Conservation (phyloP, 2,329 filamentous ascomycete genomes). For the Akanthomyces lecanii region DNA sequence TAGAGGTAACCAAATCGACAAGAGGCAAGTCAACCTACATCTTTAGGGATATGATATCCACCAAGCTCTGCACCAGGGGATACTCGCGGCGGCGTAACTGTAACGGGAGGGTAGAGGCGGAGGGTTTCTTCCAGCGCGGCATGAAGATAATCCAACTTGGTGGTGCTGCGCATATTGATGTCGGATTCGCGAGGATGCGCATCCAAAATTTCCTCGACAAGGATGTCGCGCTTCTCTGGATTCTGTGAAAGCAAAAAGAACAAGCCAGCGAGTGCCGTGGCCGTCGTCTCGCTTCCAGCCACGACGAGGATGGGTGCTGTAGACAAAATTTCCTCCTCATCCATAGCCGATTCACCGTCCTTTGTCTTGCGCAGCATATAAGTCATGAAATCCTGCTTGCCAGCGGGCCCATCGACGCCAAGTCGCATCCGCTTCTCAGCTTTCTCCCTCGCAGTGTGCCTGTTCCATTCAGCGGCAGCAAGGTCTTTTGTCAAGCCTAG, state of each 20-base stretch:
- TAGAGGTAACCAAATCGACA: too few species aligned
- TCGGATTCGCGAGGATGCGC: conserved; percentile 33
- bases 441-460: conserved; percentile 23
- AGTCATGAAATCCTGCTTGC: conserved; percentile 22
- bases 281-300: conserved; percentile 33
- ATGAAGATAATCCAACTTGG: conserved; percentile 32
- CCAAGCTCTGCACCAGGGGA: conserved; percentile 32
- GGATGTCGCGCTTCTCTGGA: conserved; percentile 26
- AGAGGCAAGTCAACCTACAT: conserved; percentile 25
- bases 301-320: conserved; percentile 24
- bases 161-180: conserved; percentile 34
- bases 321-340: conserved; percentile 30
- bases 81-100: conserved; percentile 27
- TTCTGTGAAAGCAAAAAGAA: conserved; percentile 30
- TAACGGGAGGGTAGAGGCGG: conserved; percentile 34
- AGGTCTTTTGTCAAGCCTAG: conserved; percentile 7
- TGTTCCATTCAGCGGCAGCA: conserved; percentile 14
- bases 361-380: conserved; percentile 31
- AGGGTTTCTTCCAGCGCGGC: conserved; percentile 41
- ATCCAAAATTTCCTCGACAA: conserved; percentile 34
- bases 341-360: conserved; percentile 28
- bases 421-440: conserved; percentile 22
- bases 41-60: conserved; percentile 31
- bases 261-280: conserved; percentile 28
- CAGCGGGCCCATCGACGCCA: conserved; percentile 21